These are phyloP conservation scores for Serpula lacrymans DNA, from an alignment of 768 basidiomycete species.

Conservation along the genomic window DNA sequence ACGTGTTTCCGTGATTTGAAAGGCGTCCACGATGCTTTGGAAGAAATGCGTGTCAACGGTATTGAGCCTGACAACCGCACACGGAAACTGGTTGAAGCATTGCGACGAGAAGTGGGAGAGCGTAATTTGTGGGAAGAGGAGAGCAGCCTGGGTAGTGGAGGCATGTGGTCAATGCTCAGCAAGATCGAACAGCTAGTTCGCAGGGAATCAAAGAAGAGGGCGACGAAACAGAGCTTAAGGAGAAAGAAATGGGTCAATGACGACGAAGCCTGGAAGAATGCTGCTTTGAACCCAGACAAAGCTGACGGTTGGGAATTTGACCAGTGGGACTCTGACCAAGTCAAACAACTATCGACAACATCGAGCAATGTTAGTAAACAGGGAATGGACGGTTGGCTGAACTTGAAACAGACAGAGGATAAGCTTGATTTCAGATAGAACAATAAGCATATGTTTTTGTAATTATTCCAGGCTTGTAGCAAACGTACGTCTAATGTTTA, in stretches of 20 bases:
- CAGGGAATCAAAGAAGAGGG: conserved; percentile 18
- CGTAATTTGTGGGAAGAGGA: conserved; percentile 50
- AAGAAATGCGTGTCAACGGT: conserved; percentile 83
- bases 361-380: background rate
- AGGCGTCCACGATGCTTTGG: conserved; percentile 67
- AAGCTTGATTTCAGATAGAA: background rate
- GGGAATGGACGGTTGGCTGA: background rate
- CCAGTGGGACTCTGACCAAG: conserved; percentile 33
- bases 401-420: background rate
- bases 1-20: conserved; percentile 74
- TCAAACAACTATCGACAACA: background rate
- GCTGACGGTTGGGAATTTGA: conserved; percentile 49
- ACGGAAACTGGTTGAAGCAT: conserved; percentile 53
- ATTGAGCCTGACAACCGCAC: conserved; percentile 64
- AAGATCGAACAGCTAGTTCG: conserved; percentile 47
- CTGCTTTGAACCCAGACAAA: conserved; percentile 21
- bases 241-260: conserved; percentile 16
- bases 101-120: conserved; percentile 62
- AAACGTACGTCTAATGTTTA: too few relatives aligned
- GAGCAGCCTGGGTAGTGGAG: conserved; percentile 42
- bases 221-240: background rate
- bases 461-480: too few relatives aligned
- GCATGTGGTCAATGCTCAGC: conserved; percentile 48
- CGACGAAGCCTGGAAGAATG: conserved; percentile 47
- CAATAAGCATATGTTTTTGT: background rate